These are phyloP conservation scores for Chimonanthus praecox DNA, from an alignment of 164 flowering plant genomes.

Conservation along the genomic window DNA sequence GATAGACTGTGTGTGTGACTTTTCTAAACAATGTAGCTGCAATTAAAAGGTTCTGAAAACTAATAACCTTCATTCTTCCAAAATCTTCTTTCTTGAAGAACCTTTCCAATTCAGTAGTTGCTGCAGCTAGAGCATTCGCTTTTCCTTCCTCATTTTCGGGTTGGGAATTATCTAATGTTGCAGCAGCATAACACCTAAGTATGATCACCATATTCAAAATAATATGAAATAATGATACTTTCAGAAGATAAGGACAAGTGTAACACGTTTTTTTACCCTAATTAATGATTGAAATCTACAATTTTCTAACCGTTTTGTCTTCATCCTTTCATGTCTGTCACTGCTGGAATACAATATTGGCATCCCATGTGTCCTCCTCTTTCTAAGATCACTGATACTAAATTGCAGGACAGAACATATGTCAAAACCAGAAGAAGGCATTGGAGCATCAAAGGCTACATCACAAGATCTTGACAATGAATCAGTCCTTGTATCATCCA, in stretches of 20 bases:
- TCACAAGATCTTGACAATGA: constrained; percentile 23
- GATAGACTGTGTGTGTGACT: too few relatives aligned
- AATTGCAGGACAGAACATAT: constrained; percentile 57
- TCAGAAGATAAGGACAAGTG: neutral
- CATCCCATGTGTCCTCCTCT: constrained; percentile 50
- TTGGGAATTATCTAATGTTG: constrained; percentile 73
- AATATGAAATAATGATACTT: neutral
- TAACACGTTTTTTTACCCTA: neutral
- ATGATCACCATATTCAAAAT: constrained; percentile 2
- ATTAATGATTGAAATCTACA: neutral
- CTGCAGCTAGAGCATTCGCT: constrained; percentile 70
- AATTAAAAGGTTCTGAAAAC: too few relatives aligned
- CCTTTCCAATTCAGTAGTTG: constrained; percentile 82
- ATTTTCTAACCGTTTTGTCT: constrained; percentile 35
- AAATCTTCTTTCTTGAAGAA: constrained; percentile 79
- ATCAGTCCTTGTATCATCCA: constrained; percentile 25
- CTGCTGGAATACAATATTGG: constrained; percentile 31
- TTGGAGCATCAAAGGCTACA: constrained; percentile 29
- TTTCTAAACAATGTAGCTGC: too few relatives aligned
- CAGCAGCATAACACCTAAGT: constrained; percentile 66
- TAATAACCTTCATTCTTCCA: constrained; percentile 72
- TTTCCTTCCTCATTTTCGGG: constrained; percentile 66
- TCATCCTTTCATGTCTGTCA: constrained; percentile 14
- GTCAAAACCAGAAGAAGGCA: constrained; percentile 30
- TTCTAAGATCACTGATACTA: constrained; percentile 50